phyloP scores from a whole-genome alignment of 768 basidiomycete genomes.

The Pulveroboletus sp. region DNA sequence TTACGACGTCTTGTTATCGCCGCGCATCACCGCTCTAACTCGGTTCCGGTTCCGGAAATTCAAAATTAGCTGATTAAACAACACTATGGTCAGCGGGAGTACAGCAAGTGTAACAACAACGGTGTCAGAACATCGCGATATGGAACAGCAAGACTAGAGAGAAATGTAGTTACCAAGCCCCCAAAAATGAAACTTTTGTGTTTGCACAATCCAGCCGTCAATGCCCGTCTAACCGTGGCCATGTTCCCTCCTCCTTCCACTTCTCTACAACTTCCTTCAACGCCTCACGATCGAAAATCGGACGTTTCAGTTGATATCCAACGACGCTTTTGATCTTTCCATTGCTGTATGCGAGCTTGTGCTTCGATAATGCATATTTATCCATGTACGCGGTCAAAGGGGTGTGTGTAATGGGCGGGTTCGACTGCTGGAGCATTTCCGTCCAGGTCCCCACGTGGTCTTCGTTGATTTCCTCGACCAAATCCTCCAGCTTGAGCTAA shows the following conservation, averaged over 20 bases:
- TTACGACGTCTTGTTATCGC: no score
- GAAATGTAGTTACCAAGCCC: constrained; percentile 18
- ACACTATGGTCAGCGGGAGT: constrained; percentile 25
- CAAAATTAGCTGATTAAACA: constrained; percentile 19
- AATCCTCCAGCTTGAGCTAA: constrained; percentile 63
- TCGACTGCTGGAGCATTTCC: constrained; percentile 68
- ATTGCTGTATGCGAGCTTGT: constrained; percentile 63
- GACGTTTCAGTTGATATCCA: constrained; percentile 62
- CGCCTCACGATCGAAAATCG: constrained; percentile 57
- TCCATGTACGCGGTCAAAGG: constrained; percentile 80
- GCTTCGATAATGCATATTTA: constrained; percentile 65
- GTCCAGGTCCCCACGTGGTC: constrained; percentile 81
- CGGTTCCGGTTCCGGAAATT: no score
- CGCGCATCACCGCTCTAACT: no score
- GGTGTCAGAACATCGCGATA: constrained; percentile 14
- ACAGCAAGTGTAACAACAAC: constrained; percentile 21
- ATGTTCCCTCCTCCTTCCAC: constrained; percentile 68
- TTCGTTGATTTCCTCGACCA: constrained; percentile 81
- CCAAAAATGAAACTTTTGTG: constrained; percentile 11
- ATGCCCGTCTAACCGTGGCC: constrained; percentile 26
- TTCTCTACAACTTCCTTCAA: constrained; percentile 72
- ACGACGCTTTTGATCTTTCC: constrained; percentile 69
- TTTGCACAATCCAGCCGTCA: constrained; percentile 2
- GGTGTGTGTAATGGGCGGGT: constrained; percentile 66
- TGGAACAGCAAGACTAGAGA: constrained; percentile 4